phyloP scores from a whole-genome alignment of 495 filamentous ascomycete genomes.

The Daldinia grandis region DNA sequence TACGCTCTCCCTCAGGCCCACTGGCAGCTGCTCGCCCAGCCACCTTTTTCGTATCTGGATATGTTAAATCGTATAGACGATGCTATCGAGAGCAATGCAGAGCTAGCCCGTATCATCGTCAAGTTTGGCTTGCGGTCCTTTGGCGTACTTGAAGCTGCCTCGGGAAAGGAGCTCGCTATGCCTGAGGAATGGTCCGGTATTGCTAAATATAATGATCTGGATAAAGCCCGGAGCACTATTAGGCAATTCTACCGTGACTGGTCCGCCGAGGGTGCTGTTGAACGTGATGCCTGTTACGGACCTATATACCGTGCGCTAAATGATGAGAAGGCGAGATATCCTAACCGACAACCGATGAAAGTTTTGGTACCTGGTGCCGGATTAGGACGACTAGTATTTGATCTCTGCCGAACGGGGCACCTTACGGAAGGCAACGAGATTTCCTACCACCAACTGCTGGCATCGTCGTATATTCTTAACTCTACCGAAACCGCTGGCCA shows the following conservation, averaged over 20 bases:
- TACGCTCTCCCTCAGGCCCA: constrained; percentile 86
- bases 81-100: constrained; percentile 87
- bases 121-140: constrained; percentile 71
- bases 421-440: constrained; percentile 91
- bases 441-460: constrained; percentile 90
- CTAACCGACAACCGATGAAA: constrained; percentile 48
- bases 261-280: constrained; percentile 77
- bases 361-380: constrained; percentile 85
- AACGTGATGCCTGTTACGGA: constrained; percentile 77
- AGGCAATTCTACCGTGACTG: constrained; percentile 96
- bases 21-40: constrained; percentile 78
- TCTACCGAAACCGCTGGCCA: constrained; percentile 50
- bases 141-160: constrained; percentile 48
- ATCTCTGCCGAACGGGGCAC: constrained; percentile 80
- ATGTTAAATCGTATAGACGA: constrained; percentile 81
- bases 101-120: constrained; percentile 81
- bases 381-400: constrained; percentile 80
- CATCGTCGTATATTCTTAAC: constrained; percentile 88
- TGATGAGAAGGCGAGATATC: constrained; percentile 57
- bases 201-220: constrained; percentile 75
- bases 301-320: constrained; percentile 73
- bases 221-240: constrained; percentile 90
- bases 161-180: constrained; percentile 38
- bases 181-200: constrained; percentile 67
- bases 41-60: constrained; percentile 82